Evolutionary conservation across 75 land plant species (phyloP), one percentile per base, ranked within the genome.

Genomic region (Ceratopteris richardii): DNA sequence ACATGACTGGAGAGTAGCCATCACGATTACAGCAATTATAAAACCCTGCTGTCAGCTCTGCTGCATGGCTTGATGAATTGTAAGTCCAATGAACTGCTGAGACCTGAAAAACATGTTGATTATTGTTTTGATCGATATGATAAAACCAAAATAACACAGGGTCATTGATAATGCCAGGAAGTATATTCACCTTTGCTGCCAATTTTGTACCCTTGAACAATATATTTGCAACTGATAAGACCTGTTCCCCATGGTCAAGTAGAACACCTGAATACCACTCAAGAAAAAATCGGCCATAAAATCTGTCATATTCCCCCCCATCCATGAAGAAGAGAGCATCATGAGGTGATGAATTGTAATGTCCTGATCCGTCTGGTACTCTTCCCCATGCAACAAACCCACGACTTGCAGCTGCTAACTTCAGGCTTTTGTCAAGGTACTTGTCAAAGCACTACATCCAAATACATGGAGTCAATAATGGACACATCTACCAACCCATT

Each of bases 51-150:
- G 69, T 50, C 31, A 66, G 22, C 42, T 65, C 74, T 41, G 74
- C 63, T 28, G 70, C 74, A 72, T 72, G 74, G 16, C 69, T 65
- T 10, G 50, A 28, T 1, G 74, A 42, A 40, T 60, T 51, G 33
- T 72, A 72, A 62, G 62, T 58, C 74, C 74, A 72, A 65, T 72
- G 74, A 29, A 72, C 65, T 41, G 69, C 74, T 44, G 74, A 58
- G 0, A 72, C 59, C 69, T 72, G 55, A 9, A 4, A 12, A 55
- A n/a, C 9, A 33, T 33, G 37, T 9, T n/a, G n/a, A n/a, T n/a
- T n/a, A n/a, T n/a, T n/a, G n/a, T n/a, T n/a, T n/a, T n/a, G n/a
- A n/a, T n/a, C n/a, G n/a, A n/a, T n/a, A n/a, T n/a, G n/a, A n/a
- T n/a, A n/a, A n/a, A n/a, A n/a, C n/a, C n/a, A n/a, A n/a, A n/a